Conservation (phyloP, 306 rosid species). For the Cicer cuneatum region DNA sequence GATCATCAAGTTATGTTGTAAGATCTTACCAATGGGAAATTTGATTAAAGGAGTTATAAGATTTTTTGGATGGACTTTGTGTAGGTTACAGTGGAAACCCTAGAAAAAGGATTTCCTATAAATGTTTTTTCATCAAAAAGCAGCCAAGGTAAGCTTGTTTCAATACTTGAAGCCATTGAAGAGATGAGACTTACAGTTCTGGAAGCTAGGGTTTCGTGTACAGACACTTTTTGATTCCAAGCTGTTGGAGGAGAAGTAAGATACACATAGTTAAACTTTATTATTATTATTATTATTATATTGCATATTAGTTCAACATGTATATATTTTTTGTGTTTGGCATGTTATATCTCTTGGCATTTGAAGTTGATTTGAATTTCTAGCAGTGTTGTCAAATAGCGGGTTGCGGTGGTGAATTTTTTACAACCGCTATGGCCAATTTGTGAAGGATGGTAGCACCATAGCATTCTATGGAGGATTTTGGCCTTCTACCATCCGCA, state of each 20-base stretch:
- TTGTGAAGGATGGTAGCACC: not conserved
- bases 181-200: constrained; percentile 80
- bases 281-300: too few relatives aligned
- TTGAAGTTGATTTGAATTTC: constrained; percentile 16
- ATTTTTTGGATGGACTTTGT: constrained; percentile 32
- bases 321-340: not conserved
- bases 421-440: not conserved
- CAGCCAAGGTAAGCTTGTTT: constrained; percentile 85
- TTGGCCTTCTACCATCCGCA: not conserved
- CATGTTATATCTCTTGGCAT: constrained; percentile 8
- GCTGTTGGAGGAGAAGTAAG: constrained; percentile 94
- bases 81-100: constrained; percentile 90
- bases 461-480: not conserved
- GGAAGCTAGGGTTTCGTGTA: constrained; percentile 99
- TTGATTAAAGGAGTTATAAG: constrained; percentile 9
- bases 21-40: not conserved
- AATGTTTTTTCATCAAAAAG: constrained; percentile 69
- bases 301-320: too few relatives aligned
- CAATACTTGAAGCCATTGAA: constrained; percentile 82
- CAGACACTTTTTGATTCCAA: constrained; percentile 77
- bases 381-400: constrained; percentile 20
- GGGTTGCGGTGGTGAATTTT: not conserved
- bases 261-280: constrained; percentile 14
- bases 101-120: constrained; percentile 82
- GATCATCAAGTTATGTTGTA: not conserved